Evolutionary conservation across 495 filamentous ascomycete genomes (phyloP), one percentile per base, ranked within the genome.

Genomic region (Trichoderma reesei): DNA sequence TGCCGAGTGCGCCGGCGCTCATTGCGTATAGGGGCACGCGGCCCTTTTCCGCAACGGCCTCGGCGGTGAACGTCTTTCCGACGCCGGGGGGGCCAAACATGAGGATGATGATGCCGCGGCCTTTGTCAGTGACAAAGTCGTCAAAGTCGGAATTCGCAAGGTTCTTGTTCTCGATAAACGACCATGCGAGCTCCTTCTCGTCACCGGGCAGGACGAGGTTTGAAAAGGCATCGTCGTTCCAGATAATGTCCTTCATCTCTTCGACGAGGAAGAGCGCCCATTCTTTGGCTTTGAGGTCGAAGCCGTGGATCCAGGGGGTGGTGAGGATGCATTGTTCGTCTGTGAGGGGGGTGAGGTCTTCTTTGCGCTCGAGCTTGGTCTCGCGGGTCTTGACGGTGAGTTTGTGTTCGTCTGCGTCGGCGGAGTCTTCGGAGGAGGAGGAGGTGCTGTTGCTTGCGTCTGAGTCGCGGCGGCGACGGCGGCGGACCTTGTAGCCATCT

Each of bases 11-110:
- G 6, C 80, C 80, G 1, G 74, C 74, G 5, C 75, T 78, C 11
- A 84, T 73, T 0, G 67, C 59, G 46, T 76, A 79, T 0, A 83
- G 69, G 2, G 81, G 79, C n/a, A 69, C 71, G 3, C 72, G 37
- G 8, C 71, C 74, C 16, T 73, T 54, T 61, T 80, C 77, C 0
- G 81, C 78, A 0, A 81, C 77, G 0, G 77, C 73, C 64, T 82
- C 79, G 10, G 83, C 84, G 0, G 84, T 87, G 3, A 82, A 67
- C 5, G 84, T 86, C 69, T 88, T 86, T 16, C 84, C 83, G 5
- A 80, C 78, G 0, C 84, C 85, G 0, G 85, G 84, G 0, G 72
- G 73, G 5, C 86, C 86, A 36, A 81, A 81, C 0, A 88, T 76
- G 2, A 88, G 74, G 31, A 81, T 78, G 59, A 85, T 82, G 31